A percentile compares a stretch with the other conserved stretches of the same genome.
Conservation (phyloP, 1,284 basidiomycete genomes). For the Naganishia sp. region DNA sequence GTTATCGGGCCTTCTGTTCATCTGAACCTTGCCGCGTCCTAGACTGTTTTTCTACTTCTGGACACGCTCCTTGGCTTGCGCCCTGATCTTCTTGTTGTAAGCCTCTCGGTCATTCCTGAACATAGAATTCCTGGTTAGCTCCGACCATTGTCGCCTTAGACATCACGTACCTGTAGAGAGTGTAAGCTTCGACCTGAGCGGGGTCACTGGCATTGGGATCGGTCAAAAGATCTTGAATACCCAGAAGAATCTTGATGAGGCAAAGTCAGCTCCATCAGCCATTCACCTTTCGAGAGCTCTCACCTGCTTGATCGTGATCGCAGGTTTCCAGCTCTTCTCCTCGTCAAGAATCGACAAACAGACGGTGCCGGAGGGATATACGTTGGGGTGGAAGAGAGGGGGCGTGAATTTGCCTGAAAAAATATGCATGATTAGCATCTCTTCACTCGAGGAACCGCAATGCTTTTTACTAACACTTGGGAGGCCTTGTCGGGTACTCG, state of each 20-base stretch:
- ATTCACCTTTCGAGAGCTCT: constrained; percentile 38
- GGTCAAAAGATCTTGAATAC: constrained; percentile 90
- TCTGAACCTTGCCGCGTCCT: background rate
- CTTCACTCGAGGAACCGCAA: background rate
- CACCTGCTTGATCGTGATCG: constrained; percentile 98
- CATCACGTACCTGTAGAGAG: constrained; percentile 85
- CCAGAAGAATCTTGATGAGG: constrained; percentile 75
- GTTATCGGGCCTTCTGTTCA: background rate
- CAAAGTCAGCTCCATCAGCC: background rate
- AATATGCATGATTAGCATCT: background rate
- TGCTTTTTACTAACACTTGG: constrained; percentile 47
- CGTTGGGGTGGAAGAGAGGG: constrained; percentile 96
- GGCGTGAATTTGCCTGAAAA: constrained; percentile 89
- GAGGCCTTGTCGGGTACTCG: constrained; percentile 55
- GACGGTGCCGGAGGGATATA: constrained; percentile 97
- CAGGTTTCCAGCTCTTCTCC: constrained; percentile 98
- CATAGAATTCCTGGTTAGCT: no score
- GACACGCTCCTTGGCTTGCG: constrained; percentile 80
- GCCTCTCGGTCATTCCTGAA: constrained; percentile 81
- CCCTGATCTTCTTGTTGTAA: constrained; percentile 79
- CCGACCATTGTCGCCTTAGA: no score
- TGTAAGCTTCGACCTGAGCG: constrained; percentile 95
- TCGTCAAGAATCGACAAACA: constrained; percentile 98
- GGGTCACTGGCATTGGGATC: constrained; percentile 95
- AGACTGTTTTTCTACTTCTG: constrained; percentile 61